A percentile compares a stretch with the other conserved stretches of the same genome.
These are phyloP conservation scores for Penicillium cataractarum DNA, from an alignment of 495 filamentous ascomycete genomes.

Conservation along the genomic window DNA sequence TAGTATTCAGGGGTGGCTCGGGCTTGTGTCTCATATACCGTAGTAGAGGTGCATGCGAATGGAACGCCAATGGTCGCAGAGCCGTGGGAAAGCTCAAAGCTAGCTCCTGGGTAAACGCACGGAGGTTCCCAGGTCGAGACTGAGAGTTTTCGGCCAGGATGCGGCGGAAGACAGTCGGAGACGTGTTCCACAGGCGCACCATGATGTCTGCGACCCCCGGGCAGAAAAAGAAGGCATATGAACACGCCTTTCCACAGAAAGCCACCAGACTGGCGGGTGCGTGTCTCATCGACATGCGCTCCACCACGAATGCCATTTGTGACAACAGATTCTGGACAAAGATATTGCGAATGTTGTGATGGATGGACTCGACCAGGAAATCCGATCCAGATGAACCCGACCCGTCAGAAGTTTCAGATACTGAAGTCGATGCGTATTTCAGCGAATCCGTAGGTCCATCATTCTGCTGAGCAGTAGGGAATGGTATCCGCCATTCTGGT, in stretches of 20 bases:
- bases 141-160: slow-evolving; percentile 68
- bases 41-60: slow-evolving; percentile 63
- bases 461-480: slow-evolving; percentile 47
- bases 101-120: slow-evolving; percentile 56
- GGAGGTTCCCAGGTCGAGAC: slow-evolving; percentile 40
- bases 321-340: slow-evolving; percentile 85
- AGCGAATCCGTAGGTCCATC: slow-evolving; percentile 33
- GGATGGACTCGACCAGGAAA: slow-evolving; percentile 84
- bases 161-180: slow-evolving; percentile 66
- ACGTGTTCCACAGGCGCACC: slow-evolving; percentile 79
- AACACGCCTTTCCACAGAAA: slow-evolving; percentile 92
- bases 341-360: slow-evolving; percentile 91
- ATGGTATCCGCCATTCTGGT: slow-evolving; percentile 84
- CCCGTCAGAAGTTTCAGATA: slow-evolving; percentile 45
- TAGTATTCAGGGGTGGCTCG: slow-evolving; percentile 67
- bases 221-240: slow-evolving; percentile 96
- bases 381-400: slow-evolving; percentile 60
- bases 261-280: slow-evolving; percentile 90
- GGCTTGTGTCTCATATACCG: slow-evolving; percentile 69
- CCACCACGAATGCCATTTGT: slow-evolving; percentile 87
- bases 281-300: slow-evolving; percentile 86
- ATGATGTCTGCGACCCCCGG: slow-evolving; percentile 86
- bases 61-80: slow-evolving; percentile 72
- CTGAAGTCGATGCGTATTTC: slow-evolving; percentile 42
- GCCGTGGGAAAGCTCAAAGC: slow-evolving; percentile 71